phyloP scores from a whole-genome alignment of 306 rosid genomes.

The Styphnolobium japonicum region DNA sequence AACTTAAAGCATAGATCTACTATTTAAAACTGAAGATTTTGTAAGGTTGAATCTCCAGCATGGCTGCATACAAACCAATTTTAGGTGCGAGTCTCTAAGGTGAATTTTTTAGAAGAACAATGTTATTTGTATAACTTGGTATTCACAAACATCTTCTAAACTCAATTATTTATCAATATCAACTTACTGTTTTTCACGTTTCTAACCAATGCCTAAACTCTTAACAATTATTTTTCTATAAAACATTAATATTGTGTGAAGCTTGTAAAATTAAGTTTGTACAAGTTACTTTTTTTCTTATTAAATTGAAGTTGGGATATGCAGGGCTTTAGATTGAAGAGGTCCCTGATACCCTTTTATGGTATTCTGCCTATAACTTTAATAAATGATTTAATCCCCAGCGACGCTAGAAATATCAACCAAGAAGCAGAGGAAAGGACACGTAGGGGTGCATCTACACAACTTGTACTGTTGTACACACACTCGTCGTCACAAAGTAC shows the following conservation, averaged over 20 bases:
- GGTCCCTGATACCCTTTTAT: background rate
- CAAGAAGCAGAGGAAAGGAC: background rate
- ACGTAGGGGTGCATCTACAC: background rate
- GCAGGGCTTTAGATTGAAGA: background rate
- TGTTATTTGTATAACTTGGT: background rate
- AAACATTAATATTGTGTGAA: background rate
- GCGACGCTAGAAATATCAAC: background rate
- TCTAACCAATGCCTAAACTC: background rate
- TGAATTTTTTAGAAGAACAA: background rate
- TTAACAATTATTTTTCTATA: background rate
- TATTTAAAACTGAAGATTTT: background rate
- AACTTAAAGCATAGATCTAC: background rate
- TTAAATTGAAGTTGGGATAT: background rate
- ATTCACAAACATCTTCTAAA: background rate
- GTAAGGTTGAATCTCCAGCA: background rate
- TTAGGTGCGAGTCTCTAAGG: background rate
- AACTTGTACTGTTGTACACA: too few species aligned
- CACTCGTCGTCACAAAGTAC: background rate
- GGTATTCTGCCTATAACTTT: too few species aligned
- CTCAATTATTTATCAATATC: background rate
- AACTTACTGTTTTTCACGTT: background rate
- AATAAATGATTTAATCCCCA: too few species aligned
- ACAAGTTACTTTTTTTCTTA: background rate
- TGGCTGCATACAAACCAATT: background rate
- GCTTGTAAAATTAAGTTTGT: background rate